A percentile compares a stretch with the other conserved stretches of the same genome.
phyloP scores from a whole-genome alignment of 352 stramenopile genomes.

The Globisporangium alternatum region DNA sequence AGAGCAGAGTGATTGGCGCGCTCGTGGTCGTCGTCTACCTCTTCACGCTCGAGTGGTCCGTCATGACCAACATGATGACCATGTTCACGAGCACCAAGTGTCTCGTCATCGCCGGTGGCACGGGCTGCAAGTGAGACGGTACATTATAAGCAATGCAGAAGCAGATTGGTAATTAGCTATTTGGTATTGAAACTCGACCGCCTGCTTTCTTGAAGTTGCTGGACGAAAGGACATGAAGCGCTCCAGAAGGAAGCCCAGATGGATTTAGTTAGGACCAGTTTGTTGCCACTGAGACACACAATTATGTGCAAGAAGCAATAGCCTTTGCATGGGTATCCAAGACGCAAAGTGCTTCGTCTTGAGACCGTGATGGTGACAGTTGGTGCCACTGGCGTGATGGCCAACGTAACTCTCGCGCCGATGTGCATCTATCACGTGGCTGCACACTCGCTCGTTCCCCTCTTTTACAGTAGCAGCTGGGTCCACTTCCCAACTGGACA shows the following conservation, averaged over 20 bases:
- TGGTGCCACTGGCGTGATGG: constrained; percentile 6
- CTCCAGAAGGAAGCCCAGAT: no score
- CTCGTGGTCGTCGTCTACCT: constrained; percentile 10
- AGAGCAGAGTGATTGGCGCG: constrained; percentile 13
- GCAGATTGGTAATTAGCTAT: no score
- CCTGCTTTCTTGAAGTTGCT: no score
- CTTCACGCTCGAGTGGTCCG: constrained; percentile 31
- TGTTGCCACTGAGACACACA: no score
- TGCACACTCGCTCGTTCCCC: not conserved
- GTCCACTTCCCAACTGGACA: no score
- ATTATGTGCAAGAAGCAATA: no score
- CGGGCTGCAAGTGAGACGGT: constrained; percentile 18
- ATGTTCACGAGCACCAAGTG: constrained; percentile 29
- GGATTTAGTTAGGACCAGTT: no score
- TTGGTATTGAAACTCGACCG: no score
- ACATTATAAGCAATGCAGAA: no score
- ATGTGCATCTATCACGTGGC: not conserved
- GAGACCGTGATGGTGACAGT: not conserved
- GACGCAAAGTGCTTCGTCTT: not conserved
- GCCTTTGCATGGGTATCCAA: no score
- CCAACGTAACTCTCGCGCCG: not conserved
- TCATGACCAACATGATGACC: constrained; percentile 35
- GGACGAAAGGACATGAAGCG: no score
- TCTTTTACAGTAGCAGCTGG: not conserved
- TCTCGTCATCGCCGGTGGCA: constrained; percentile 25